Evolutionary conservation across 1,284 basidiomycete species (phyloP).

Genomic region (Tausonia pullulans): DNA sequence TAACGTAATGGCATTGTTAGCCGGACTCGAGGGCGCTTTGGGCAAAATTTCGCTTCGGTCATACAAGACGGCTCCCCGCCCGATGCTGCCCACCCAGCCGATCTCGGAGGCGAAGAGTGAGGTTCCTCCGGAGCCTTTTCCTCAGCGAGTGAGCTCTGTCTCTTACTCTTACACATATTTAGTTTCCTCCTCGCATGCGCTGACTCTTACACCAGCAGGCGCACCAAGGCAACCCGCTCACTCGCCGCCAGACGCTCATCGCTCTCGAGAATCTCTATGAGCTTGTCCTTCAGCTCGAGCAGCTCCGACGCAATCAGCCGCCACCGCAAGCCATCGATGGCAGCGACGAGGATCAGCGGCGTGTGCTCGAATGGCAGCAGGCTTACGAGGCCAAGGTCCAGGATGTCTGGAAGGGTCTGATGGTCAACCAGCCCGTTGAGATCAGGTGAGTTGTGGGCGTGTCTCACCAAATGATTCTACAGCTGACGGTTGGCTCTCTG

Average conservation of each 20-base stretch:
- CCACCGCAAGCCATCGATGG: constrained; percentile 35
- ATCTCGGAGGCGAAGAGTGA: too few species aligned
- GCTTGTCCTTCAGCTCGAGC: constrained; percentile 71
- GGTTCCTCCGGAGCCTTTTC: too few species aligned
- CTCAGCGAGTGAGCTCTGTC: too few species aligned
- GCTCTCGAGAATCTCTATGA: constrained; percentile 83
- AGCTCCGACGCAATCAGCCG: constrained; percentile 69
- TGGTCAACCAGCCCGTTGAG: constrained; percentile 82
- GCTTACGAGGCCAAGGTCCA: constrained; percentile 52
- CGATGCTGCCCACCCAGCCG: constrained; percentile 74
- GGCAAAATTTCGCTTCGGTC: constrained; percentile 86
- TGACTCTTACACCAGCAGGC: background rate
- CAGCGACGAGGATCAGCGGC: constrained; percentile 19
- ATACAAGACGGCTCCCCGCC: constrained; percentile 89
- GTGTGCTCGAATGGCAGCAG: constrained; percentile 18
- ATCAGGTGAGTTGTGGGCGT: constrained; percentile 48
- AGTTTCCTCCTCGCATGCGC: background rate
- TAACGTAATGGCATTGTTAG: constrained; percentile 15
- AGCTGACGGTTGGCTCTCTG: constrained; percentile 6
- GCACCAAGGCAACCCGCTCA: constrained; percentile 59
- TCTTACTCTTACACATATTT: too few species aligned
- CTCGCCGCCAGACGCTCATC: constrained; percentile 62
- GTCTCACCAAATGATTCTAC: background rate
- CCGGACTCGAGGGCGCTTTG: constrained; percentile 77
- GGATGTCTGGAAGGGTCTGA: constrained; percentile 66